Conservation (phyloP, 257 asterid species). For the Mitragyna speciosa region DNA sequence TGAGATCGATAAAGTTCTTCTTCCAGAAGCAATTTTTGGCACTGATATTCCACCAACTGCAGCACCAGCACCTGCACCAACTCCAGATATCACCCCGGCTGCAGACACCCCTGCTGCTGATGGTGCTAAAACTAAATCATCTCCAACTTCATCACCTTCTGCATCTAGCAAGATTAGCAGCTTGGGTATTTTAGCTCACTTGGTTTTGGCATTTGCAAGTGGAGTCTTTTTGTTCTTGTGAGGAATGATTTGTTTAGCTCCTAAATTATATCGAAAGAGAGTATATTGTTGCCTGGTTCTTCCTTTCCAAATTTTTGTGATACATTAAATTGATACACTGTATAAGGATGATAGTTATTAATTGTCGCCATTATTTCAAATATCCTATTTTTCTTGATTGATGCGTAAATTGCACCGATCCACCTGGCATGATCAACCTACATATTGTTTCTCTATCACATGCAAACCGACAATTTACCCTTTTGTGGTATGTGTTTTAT, state of each 20-base stretch:
- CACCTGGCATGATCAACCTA: too few species aligned
- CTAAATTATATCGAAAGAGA: not conserved
- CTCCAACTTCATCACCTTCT: constrained; percentile 41
- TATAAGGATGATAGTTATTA: not conserved
- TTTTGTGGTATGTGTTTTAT: too few species aligned
- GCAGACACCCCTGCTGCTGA: constrained; percentile 59
- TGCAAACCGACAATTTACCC: too few species aligned
- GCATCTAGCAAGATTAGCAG: constrained; percentile 33
- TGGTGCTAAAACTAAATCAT: constrained; percentile 23
- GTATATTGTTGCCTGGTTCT: not conserved
- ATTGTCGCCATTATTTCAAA: not conserved
- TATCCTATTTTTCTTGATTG: not conserved
- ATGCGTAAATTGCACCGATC: too few species aligned
- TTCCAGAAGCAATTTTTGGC: constrained; percentile 79
- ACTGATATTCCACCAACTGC: constrained; percentile 81
- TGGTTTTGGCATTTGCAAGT: constrained; percentile 40
- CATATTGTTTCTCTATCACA: too few species aligned
- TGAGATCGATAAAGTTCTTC: constrained; percentile 63
- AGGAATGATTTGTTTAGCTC: constrained; percentile 5
- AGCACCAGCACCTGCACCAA: constrained; percentile 58
- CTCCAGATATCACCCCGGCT: constrained; percentile 52
- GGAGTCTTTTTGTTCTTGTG: constrained; percentile 14
- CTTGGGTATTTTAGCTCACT: constrained; percentile 25
- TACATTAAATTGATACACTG: constrained; percentile 3
- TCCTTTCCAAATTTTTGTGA: constrained; percentile 5